A percentile compares a stretch with the other conserved stretches of the same genome.
Evolutionary conservation across 164 flowering plant species (phyloP).

Genomic region (Aristolochia contorta): DNA sequence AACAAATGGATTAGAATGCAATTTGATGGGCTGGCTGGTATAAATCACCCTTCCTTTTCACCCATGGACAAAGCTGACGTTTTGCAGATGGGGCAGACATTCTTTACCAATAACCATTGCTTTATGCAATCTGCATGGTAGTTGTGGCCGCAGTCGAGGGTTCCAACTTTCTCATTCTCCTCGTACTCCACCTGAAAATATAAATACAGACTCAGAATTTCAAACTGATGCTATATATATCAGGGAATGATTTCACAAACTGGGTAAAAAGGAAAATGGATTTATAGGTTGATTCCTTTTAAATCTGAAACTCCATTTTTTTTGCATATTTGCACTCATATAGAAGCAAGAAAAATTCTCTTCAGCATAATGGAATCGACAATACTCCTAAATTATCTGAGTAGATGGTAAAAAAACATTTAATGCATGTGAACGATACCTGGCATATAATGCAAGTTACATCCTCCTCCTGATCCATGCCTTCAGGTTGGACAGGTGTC

Average conservation of each 20-base stretch:
- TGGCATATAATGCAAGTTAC: constrained; percentile 75
- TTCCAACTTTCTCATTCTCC: constrained; percentile 42
- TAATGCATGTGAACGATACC: constrained; percentile 26
- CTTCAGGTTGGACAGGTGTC: constrained; percentile 25
- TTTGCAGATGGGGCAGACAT: constrained; percentile 89
- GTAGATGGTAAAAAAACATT: too few relatives aligned
- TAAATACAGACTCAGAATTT: neutral
- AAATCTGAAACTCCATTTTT: too few relatives aligned
- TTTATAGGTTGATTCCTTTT: too few relatives aligned
- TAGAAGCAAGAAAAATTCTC: too few relatives aligned
- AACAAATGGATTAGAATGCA: constrained; percentile 10
- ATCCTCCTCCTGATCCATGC: constrained; percentile 28
- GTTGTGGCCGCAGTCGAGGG: constrained; percentile 74
- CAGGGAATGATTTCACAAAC: too few relatives aligned
- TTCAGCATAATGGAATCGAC: too few relatives aligned
- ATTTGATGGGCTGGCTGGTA: neutral
- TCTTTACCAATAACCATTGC: constrained; percentile 76
- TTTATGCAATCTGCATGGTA: constrained; percentile 73
- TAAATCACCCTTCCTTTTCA: neutral
- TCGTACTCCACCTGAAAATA: constrained; percentile 42
- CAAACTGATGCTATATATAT: neutral
- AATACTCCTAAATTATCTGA: too few relatives aligned
- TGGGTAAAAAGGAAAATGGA: too few relatives aligned
- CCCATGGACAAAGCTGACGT: constrained; percentile 31
- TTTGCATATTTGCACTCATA: too few relatives aligned